These are phyloP conservation scores for Pseudogymnoascus sp. DNA, from an alignment of 2,329 filamentous ascomycete genomes.

Conservation along the genomic window DNA sequence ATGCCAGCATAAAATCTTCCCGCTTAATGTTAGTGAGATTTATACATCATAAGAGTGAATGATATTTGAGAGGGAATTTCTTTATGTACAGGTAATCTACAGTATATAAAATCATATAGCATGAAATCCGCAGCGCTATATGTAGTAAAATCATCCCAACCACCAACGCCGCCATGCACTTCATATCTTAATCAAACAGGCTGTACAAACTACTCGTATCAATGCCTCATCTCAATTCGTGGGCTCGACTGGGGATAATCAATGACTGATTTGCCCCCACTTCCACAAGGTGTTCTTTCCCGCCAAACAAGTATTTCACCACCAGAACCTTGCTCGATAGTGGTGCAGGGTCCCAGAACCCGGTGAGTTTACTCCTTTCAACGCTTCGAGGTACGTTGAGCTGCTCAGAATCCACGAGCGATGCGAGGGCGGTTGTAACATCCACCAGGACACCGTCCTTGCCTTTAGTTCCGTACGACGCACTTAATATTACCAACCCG, in stretches of 20 bases:
- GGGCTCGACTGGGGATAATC: conserved; percentile 33
- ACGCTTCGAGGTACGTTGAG: conserved; percentile 31
- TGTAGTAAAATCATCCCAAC: not conserved
- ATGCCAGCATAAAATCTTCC: not conserved
- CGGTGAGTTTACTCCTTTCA: conserved; percentile 35
- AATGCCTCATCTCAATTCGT: conserved; percentile 18
- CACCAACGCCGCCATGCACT: not conserved
- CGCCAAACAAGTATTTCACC: conserved; percentile 36
- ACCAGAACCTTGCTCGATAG: conserved; percentile 33
- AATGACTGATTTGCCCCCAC: conserved; percentile 31
- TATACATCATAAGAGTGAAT: not conserved
- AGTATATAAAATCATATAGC: not conserved
- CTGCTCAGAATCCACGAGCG: conserved; percentile 35
- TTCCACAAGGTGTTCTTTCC: conserved; percentile 33
- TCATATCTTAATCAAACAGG: conserved; percentile 4
- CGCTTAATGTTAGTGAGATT: not conserved
- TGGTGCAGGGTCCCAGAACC: conserved; percentile 37
- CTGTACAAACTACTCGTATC: not conserved
- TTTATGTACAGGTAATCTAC: not conserved
- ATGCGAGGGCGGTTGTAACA: conserved; percentile 37
- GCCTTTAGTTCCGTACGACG: conserved; percentile 31
- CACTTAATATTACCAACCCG: conserved; percentile 34
- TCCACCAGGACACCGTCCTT: conserved; percentile 26
- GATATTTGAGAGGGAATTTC: not conserved
- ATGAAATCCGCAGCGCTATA: not conserved